These are phyloP conservation scores for Triangularia setosa DNA, from an alignment of 2,329 filamentous ascomycete species.

Conservation along the genomic window DNA sequence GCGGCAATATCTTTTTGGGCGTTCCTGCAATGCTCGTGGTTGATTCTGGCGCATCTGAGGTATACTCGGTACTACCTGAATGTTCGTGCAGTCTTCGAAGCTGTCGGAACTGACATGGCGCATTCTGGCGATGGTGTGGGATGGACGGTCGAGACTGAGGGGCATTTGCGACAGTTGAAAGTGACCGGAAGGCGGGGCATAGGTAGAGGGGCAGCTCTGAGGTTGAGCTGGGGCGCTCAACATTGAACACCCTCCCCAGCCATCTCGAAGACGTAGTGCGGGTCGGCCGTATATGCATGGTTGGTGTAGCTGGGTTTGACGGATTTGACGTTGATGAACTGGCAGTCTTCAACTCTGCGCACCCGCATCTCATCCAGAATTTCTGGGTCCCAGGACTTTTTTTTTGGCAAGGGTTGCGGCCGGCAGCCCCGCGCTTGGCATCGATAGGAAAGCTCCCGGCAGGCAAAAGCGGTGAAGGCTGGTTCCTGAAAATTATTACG, in stretches of 20 bases:
- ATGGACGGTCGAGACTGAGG: not conserved
- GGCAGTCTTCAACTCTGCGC: not conserved
- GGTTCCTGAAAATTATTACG: constrained; percentile 24
- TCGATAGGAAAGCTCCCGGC: not conserved
- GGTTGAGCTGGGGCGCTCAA: constrained; percentile 20
- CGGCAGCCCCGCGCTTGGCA: constrained; percentile 11
- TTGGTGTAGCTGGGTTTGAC: not conserved
- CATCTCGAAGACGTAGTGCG: constrained; percentile 23
- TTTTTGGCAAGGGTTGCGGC: constrained; percentile 14
- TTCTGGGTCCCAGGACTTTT: constrained; percentile 7
- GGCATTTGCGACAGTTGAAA: constrained; percentile 2
- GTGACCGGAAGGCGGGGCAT: constrained; percentile 25
- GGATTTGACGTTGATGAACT: not conserved
- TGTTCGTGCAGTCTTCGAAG: constrained; percentile 18
- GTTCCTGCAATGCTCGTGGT: not conserved
- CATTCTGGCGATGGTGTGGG: not conserved
- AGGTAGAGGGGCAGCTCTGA: constrained; percentile 26
- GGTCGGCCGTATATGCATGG: constrained; percentile 20
- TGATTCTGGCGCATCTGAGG: not conserved
- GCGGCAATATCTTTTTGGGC: constrained; percentile 40
- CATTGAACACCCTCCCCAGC: constrained; percentile 24
- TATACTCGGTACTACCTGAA: not conserved
- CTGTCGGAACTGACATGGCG: constrained; percentile 5
- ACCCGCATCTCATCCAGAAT: constrained; percentile 3
- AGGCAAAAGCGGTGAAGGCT: constrained; percentile 24